Conservation (phyloP, 495 filamentous ascomycete species). For the Paragyromitra xinjiangensis region DNA sequence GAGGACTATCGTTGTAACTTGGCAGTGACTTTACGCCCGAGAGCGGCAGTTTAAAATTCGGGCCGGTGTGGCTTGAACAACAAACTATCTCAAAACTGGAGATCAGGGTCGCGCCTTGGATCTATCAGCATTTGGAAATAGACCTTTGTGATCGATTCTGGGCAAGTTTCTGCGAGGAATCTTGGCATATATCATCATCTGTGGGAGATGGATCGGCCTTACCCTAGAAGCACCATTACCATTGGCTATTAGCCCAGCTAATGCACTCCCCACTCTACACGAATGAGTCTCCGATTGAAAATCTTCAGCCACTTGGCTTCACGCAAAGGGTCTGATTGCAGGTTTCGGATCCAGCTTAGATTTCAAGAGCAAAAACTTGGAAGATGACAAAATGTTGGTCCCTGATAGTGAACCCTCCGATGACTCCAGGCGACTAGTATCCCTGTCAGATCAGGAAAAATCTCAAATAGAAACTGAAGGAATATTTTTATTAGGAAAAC, state of each 20-base stretch:
- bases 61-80: constrained; percentile 11
- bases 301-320: neutral
- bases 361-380: neutral
- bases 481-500: neutral
- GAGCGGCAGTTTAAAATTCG: constrained; percentile 7
- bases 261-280: neutral
- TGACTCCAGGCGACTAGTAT: neutral
- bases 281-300: neutral
- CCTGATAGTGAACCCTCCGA: neutral
- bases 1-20: neutral
- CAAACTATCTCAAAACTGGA: constrained; percentile 14
- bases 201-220: neutral
- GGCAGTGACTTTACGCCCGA: neutral
- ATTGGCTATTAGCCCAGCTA: neutral
- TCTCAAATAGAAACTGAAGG: neutral
- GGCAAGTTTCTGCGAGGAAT: neutral
- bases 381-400: neutral
- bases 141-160: neutral
- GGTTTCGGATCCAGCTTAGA: neutral
- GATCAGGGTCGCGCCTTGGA: constrained; percentile 27
- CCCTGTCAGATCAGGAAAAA: neutral
- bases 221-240: neutral
- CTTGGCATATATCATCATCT: constrained; percentile 1
- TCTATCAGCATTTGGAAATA: constrained; percentile 11
- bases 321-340: neutral